Percentiles rank a stretch among this genome's conserved stretches.
Conservation (phyloP, 129 eudicot genomes). For the Centaurea solstitialis region DNA sequence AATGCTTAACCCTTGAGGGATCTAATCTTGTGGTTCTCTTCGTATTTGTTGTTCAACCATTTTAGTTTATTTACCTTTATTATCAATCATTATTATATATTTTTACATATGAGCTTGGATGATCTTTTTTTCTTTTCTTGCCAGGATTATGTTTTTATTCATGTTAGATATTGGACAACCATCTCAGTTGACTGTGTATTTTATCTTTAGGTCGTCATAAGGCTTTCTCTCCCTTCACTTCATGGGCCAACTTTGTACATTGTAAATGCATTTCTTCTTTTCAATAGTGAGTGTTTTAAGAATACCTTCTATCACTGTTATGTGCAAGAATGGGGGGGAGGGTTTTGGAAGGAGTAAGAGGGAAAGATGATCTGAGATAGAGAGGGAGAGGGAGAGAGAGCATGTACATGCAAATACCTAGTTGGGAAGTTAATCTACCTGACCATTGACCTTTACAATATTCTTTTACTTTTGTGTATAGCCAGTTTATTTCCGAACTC, state of each 20-base stretch:
- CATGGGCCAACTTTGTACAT: background rate
- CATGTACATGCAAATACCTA: background rate
- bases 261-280: background rate
- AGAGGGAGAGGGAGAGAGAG: background rate
- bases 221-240: background rate
- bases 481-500: no score
- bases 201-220: background rate
- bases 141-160: background rate
- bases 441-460: no score
- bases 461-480: no score
- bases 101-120: conserved; percentile 11
- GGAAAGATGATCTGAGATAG: background rate
- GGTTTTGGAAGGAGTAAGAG: background rate
- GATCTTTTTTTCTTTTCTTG: background rate
- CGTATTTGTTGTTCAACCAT: conserved; percentile 12
- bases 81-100: background rate
- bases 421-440: no score
- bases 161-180: background rate
- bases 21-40: conserved; percentile 12
- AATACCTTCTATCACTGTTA: background rate
- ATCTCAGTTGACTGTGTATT: background rate
- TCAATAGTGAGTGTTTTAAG: background rate
- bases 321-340: background rate
- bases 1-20: conserved; percentile 36
- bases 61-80: background rate